Conservation (phyloP, 495 filamentous ascomycete species). For the Penicillium samsonianum region DNA sequence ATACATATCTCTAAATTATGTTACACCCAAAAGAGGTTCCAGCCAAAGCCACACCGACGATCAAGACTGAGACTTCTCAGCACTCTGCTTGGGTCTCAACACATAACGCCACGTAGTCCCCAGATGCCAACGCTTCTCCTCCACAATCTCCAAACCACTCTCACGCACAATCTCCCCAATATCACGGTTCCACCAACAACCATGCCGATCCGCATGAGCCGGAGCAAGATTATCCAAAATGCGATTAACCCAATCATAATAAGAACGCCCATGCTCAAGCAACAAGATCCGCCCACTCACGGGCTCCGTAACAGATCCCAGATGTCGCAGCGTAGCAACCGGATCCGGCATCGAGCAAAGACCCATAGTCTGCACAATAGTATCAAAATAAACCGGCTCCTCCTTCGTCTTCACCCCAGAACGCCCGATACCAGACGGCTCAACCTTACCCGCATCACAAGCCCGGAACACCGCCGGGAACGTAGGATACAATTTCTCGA, state of each 20-base stretch:
- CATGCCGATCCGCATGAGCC: slow-evolving; percentile 77
- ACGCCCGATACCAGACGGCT: slow-evolving; percentile 6
- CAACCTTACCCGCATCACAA: slow-evolving; percentile 38
- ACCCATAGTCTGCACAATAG: slow-evolving; percentile 89
- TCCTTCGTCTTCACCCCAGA: not conserved
- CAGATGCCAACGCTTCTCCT: slow-evolving; percentile 67
- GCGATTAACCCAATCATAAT: slow-evolving; percentile 75
- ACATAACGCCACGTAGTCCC: slow-evolving; percentile 77
- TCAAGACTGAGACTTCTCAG: slow-evolving; percentile 6
- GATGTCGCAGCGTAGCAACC: slow-evolving; percentile 59
- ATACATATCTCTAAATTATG: slow-evolving; percentile 3
- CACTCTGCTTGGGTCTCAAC: slow-evolving; percentile 45
- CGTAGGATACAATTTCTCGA: slow-evolving; percentile 47
- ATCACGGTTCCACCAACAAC: slow-evolving; percentile 98
- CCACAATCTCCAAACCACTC: slow-evolving; percentile 79
- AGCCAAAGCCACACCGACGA: not conserved
- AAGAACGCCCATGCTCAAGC: slow-evolving; percentile 86
- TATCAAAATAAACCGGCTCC: slow-evolving; percentile 62
- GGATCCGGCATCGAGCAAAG: slow-evolving; percentile 84
- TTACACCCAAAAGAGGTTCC: not conserved
- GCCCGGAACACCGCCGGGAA: slow-evolving; percentile 49
- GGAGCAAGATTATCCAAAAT: slow-evolving; percentile 75
- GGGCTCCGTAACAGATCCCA: slow-evolving; percentile 46
- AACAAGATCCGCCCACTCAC: slow-evolving; percentile 72
- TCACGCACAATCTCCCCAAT: slow-evolving; percentile 75